Percentiles rank a stretch among this genome's conserved stretches.
Conservation (phyloP, 2,329 filamentous ascomycete genomes). For the Diaporthe caulivora region DNA sequence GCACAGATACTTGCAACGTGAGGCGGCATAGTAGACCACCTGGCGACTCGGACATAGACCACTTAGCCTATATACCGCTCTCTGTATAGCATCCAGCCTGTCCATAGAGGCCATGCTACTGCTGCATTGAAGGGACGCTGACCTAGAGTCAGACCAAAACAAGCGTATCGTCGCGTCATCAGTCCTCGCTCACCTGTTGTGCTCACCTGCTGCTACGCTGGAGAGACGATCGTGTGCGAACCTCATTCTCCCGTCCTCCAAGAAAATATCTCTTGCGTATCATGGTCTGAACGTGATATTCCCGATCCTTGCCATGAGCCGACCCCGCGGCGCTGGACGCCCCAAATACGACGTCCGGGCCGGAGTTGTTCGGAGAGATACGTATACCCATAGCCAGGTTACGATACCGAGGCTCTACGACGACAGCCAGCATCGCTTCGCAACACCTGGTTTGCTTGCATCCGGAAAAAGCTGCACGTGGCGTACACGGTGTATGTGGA, state of each 20-base stretch:
- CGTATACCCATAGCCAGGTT: neutral
- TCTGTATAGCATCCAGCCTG: constrained; percentile 7
- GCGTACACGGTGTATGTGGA: neutral
- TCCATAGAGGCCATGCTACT: neutral
- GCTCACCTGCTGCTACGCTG: neutral
- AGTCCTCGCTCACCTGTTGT: neutral
- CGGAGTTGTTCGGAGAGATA: neutral
- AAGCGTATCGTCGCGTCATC: neutral
- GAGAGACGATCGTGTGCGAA: neutral
- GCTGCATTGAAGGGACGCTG: neutral
- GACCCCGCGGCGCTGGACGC: neutral
- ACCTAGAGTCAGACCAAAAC: neutral
- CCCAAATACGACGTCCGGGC: neutral
- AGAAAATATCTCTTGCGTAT: neutral
- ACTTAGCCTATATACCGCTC: neutral
- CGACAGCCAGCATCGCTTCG: neutral
- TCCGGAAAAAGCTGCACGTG: neutral
- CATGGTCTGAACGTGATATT: too few species aligned
- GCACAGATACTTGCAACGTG: neutral
- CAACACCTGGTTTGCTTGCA: neutral
- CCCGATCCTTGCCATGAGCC: neutral
- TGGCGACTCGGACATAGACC: neutral
- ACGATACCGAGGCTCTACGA: neutral
- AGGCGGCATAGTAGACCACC: neutral
- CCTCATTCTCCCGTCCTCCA: neutral